Evolutionary conservation across 352 stramenopile species (phyloP), one percentile per base, ranked within the genome.

Genomic region (Globisporangium emineosum): DNA sequence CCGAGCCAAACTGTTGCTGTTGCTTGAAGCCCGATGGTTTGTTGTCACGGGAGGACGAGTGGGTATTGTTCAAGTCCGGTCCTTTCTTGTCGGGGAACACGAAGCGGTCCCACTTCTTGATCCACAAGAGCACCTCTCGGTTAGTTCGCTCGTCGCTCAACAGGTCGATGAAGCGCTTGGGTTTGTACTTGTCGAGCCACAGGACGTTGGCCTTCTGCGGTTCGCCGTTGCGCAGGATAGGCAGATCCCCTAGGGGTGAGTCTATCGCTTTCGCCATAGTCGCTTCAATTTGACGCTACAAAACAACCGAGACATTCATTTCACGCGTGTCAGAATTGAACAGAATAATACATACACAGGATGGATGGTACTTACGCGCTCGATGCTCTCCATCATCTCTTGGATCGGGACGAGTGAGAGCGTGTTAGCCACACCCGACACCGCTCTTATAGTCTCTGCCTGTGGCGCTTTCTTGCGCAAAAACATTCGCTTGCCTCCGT

Each of bases 171-270:
- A 98, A 99, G 45, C 79, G 82, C 37, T 88, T 75, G 2, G 97
- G 97, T 19, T 93, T 91, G 84, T 99, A 99, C 69, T 98, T 99
- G 70, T 99, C 96, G 12, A 99, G 83, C 97, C 97, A 99, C 25
- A 99, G 74, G 45, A 78, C 73, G 17, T 69, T 64, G 25, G 76
- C 67, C 23, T 76, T 73, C 23, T 29, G 50, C 33, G 1, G 23
- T 21, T 25, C 35, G 13, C 47, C 35, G 27, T 25, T 35, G 17
- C 40, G 32, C 3, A 59, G 43, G 19, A 19, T 9, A 40, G 68
- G 5, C 0, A 64, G 10, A 9, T 60, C 53, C 3, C 40, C 57
- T 33, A 65, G 9, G 6, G 57, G 35, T n/a, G 56, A 12, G n/a
- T 70, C 60, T 61, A 23, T 69, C 17, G 29, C 50, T 37, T 67